These are phyloP conservation scores for Byssochlamys sp. DNA, from an alignment of 2,329 filamentous ascomycete species.

Conservation along the genomic window DNA sequence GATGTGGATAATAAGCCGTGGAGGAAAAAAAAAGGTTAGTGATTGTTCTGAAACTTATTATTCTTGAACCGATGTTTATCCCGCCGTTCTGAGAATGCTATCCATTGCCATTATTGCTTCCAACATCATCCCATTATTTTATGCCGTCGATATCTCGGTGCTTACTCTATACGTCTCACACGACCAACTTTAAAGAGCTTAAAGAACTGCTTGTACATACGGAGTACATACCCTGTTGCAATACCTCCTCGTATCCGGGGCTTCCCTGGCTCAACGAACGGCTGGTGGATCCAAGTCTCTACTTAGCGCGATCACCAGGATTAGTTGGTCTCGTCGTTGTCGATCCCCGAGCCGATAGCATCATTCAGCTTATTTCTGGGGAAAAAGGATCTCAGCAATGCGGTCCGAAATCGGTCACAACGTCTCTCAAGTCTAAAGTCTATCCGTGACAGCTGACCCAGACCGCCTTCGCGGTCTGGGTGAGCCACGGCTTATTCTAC, in stretches of 20 bases:
- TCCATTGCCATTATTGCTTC: not conserved
- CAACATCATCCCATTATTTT: no score
- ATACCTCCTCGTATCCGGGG: not conserved
- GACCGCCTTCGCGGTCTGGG: no score
- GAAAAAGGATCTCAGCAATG: not conserved
- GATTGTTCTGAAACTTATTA: not conserved
- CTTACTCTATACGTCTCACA: no score
- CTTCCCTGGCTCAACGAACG: not conserved
- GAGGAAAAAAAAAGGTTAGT: not conserved
- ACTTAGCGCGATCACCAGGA: not conserved
- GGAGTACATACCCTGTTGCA: not conserved
- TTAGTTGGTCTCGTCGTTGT: not conserved
- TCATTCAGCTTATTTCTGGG: not conserved
- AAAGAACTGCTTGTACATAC: not conserved
- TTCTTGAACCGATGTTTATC: no score
- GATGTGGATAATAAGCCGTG: not conserved
- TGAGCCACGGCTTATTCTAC: no score
- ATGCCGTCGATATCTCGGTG: no score
- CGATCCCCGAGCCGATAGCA: not conserved
- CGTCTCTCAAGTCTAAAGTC: no score
- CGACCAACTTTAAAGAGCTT: no score
- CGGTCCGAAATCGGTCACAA: no score
- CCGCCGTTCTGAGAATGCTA: not conserved
- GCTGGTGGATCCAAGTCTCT: not conserved
- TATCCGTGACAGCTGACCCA: no score